phyloP scores from a whole-genome alignment of 345 rosid genomes.

The Pistacia vera region DNA sequence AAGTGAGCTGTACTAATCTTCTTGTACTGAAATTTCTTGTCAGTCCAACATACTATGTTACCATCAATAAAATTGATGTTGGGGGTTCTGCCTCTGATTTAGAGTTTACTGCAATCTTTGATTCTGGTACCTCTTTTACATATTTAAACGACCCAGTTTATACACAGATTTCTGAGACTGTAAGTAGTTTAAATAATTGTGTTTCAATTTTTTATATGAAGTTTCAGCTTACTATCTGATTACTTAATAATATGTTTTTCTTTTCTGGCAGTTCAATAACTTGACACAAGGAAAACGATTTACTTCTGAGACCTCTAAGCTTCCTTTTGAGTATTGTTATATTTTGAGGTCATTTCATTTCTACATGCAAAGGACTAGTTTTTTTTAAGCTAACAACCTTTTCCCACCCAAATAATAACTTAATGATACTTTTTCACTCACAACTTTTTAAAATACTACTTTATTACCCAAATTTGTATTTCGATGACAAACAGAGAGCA shows the following conservation, averaged over 20 bases:
- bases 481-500: too few species aligned
- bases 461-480: too few species aligned
- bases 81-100: slow-evolving; percentile 58
- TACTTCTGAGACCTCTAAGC: slow-evolving; percentile 14
- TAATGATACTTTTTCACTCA: too few species aligned
- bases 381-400: too few species aligned
- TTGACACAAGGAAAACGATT: slow-evolving; percentile 52
- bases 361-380: not conserved
- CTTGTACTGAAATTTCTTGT: slow-evolving; percentile 4
- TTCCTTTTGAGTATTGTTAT: slow-evolving; percentile 91
- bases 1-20: slow-evolving; percentile 17
- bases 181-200: slow-evolving; percentile 40
- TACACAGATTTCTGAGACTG: slow-evolving; percentile 58
- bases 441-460: too few species aligned
- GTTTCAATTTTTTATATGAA: slow-evolving; percentile 1
- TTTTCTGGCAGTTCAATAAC: slow-evolving; percentile 62
- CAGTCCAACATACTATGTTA: slow-evolving; percentile 91
- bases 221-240: not conserved
- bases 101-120: slow-evolving; percentile 76
- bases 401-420: too few species aligned
- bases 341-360: slow-evolving; percentile 60
- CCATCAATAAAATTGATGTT: slow-evolving; percentile 55
- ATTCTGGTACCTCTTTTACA: slow-evolving; percentile 93
- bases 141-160: slow-evolving; percentile 81
- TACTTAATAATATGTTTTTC: slow-evolving; percentile 5